Conservation (phyloP, 441 rosid species). For the Pelargonium myrrhifolium region DNA sequence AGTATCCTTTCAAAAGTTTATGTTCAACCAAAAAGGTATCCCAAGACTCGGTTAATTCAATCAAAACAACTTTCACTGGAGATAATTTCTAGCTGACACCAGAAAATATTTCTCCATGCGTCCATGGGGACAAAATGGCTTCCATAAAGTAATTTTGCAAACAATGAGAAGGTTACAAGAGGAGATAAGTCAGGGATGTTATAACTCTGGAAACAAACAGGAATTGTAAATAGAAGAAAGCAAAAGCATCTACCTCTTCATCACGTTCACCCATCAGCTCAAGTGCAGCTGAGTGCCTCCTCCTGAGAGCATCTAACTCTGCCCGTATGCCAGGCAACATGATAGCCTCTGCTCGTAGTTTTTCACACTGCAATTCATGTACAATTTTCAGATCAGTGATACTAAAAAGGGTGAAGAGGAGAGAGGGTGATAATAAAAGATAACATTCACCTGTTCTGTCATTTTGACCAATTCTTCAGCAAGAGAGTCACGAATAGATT, state of each 20-base stretch:
- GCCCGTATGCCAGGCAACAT: conserved; percentile 71
- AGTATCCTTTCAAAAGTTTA: too few relatives aligned
- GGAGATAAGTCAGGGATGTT: not conserved
- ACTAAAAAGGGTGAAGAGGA: not conserved
- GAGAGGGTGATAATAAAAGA: not conserved
- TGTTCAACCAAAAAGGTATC: not conserved
- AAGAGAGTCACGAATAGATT: conserved; percentile 90
- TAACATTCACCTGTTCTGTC: conserved; percentile 67
- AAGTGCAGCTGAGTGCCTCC: conserved; percentile 90
- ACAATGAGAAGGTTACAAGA: too few relatives aligned
- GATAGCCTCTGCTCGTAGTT: conserved; percentile 62
- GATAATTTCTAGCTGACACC: too few relatives aligned
- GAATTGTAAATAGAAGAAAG: not conserved
- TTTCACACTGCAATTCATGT: conserved; percentile 63
- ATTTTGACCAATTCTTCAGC: conserved; percentile 93
- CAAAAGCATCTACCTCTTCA: conserved; percentile 62
- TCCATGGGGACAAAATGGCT: too few relatives aligned
- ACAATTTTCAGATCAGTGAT: not conserved
- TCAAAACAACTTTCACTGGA: not conserved
- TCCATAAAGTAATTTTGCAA: too few relatives aligned
- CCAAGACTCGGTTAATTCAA: not conserved
- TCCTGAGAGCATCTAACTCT: conserved; percentile 84
- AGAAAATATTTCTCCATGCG: too few relatives aligned
- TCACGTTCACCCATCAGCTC: conserved; percentile 99
- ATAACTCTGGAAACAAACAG: not conserved